Evolutionary conservation across 192 early-diverging fungal species (phyloP).

Genomic region (Podila clonocystis): DNA sequence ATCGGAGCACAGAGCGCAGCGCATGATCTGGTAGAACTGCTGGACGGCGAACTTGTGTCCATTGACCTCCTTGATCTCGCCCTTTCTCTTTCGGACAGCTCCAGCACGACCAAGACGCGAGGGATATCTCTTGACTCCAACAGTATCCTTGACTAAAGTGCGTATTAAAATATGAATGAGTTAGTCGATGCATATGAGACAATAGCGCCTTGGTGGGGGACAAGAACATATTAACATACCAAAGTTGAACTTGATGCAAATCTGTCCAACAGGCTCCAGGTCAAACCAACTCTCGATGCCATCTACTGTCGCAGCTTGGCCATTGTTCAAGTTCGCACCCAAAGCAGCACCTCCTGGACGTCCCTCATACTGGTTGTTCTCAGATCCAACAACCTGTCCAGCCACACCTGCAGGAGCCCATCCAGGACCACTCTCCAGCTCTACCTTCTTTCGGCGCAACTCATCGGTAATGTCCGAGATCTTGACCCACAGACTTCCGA

Average conservation of each 20-base stretch:
- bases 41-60: constrained; percentile 95
- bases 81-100: constrained; percentile 82
- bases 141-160: constrained; percentile 58
- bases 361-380: constrained; percentile 18
- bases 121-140: constrained; percentile 60
- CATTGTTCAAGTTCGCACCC: constrained; percentile 16
- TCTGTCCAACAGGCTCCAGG: constrained; percentile 92
- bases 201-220: background rate
- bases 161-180: too few relatives aligned
- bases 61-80: constrained; percentile 85
- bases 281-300: constrained; percentile 89
- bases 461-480: constrained; percentile 94
- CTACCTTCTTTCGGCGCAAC: constrained; percentile 76
- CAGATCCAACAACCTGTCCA: constrained; percentile 19
- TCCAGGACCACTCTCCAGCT: constrained; percentile 65
- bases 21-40: constrained; percentile 97
- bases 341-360: background rate
- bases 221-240: constrained; percentile 50
- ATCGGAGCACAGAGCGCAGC: constrained; percentile 95
- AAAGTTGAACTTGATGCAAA: constrained; percentile 89
- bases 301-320: constrained; percentile 46
- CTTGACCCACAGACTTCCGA: constrained; percentile 94
- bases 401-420: constrained; percentile 61
- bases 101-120: constrained; percentile 78
- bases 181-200: too few relatives aligned